Evolutionary conservation across 305 asterid species (phyloP).

Genomic region (Plantago rigida): DNA sequence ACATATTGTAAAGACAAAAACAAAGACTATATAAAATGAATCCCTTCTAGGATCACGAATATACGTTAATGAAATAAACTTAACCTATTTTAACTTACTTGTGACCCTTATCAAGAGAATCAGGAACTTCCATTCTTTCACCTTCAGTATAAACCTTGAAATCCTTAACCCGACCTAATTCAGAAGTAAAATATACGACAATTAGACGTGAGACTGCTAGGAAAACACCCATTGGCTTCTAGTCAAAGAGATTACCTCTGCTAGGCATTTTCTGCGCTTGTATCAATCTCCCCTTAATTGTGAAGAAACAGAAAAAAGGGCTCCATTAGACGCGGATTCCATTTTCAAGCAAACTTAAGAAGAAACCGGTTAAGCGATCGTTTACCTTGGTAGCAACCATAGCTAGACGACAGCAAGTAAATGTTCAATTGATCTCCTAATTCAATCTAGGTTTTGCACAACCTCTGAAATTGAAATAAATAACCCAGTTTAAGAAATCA

Average conservation of each 20-base stretch:
- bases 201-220: background rate
- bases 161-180: constrained; percentile 33
- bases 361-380: background rate
- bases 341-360: background rate
- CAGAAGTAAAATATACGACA: constrained; percentile 5
- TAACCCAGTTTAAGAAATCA: background rate
- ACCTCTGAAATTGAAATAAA: background rate
- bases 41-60: too few relatives aligned
- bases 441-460: background rate
- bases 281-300: constrained; percentile 38
- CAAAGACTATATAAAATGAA: too few relatives aligned
- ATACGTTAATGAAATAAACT: background rate
- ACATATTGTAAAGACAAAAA: too few relatives aligned
- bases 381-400: constrained; percentile 10
- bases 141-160: constrained; percentile 50
- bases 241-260: constrained; percentile 33
- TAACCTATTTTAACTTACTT: constrained; percentile 35
- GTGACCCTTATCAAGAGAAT: constrained; percentile 28
- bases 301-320: constrained; percentile 15
- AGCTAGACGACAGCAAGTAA: background rate
- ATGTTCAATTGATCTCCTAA: background rate
- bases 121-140: constrained; percentile 33
- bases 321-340: background rate
- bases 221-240: constrained; percentile 4
- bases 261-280: constrained; percentile 36